Base-by-base conservation (phyloP, 768 basidiomycete genomes). In the Termitomyces sp. region DNA sequence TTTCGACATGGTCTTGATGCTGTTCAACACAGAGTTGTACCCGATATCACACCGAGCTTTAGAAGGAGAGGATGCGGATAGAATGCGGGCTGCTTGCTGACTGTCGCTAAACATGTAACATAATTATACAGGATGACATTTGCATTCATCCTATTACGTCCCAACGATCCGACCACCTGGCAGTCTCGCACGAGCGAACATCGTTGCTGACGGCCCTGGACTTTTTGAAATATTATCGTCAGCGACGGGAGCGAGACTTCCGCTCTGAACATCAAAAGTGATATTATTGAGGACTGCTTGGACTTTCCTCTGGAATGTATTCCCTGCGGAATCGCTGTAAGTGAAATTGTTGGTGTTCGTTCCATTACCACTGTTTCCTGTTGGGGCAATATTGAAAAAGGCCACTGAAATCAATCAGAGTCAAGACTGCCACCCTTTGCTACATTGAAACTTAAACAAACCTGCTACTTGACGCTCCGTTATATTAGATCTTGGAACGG, bases 271-370 rank as follows among this genome's bases (percentile, higher is more conserved):
- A 39, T 61, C 60, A 22, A 55, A 24, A 16, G 57, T 61, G 13
- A 61, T 61, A 12, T 54, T 55, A 33, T 61, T 58, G 24, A 54
- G 47, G 15, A 30, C 60, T n/a, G 57, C 60, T 37, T 58, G 31
- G 9, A 61, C 60, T 36, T 47, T 45, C 48, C 60, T 57, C n/a
- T 58, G 51, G 70, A 78, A 92, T 0, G 88, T 88, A 69, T 91
- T 86, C 42, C 83, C 85, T 4, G 70, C 70, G 42, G 66, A 64
- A 68, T 91, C 87, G 11, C 68, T 62, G 66, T 90, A 92, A 39
- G 69, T 69, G 70, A 91, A 86, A 0, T 76, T 78, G 67, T 90
- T 91, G 71, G 79, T 82, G 69, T 75, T 88, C 8, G 86, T 88
- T 41, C 89, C 88, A 53, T 88, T 88, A 2, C 86, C 88, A 3